Evolutionary conservation across 306 rosid species (phyloP).

Genomic region (Trifolium fragiferum): DNA sequence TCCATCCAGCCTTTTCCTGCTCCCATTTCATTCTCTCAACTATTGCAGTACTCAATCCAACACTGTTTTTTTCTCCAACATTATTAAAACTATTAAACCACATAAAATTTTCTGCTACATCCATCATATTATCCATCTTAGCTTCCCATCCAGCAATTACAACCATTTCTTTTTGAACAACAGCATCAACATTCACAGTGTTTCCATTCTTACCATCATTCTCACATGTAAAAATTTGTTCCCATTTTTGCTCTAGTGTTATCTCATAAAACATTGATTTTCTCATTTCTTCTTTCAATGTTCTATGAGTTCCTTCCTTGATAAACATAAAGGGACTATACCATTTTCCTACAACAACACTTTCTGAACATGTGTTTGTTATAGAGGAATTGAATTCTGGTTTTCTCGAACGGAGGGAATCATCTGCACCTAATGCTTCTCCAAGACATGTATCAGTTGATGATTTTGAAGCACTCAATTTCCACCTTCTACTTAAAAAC

Average conservation of each 20-base stretch:
- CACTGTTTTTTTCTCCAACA: conserved; percentile 47
- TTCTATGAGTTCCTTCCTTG: conserved; percentile 55
- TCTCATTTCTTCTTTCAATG: conserved; percentile 53
- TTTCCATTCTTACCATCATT: neutral
- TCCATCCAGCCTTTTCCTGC: conserved; percentile 49
- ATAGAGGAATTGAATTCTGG: conserved; percentile 50
- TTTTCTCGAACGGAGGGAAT: conserved; percentile 45
- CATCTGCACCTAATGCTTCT: conserved; percentile 62
- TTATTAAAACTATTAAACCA: conserved; percentile 57
- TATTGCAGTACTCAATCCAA: conserved; percentile 59
- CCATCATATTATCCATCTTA: neutral
- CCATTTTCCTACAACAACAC: conserved; percentile 73
- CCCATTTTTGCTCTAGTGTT: conserved; percentile 77
- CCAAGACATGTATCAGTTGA: conserved; percentile 41
- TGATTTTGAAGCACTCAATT: conserved; percentile 37
- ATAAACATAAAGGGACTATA: conserved; percentile 70
- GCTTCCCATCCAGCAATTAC: conserved; percentile 49
- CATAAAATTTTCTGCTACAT: conserved; percentile 43
- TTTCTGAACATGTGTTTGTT: conserved; percentile 23
- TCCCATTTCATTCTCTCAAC: conserved; percentile 71
- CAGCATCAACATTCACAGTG: conserved; percentile 54
- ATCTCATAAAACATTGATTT: conserved; percentile 62
- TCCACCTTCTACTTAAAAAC: conserved; percentile 60
- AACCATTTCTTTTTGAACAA: conserved; percentile 53
- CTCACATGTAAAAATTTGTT: conserved; percentile 48